phyloP scores from a whole-genome alignment of 1,139 yeast species.

The Zygosaccharomyces pseudobailii region DNA sequence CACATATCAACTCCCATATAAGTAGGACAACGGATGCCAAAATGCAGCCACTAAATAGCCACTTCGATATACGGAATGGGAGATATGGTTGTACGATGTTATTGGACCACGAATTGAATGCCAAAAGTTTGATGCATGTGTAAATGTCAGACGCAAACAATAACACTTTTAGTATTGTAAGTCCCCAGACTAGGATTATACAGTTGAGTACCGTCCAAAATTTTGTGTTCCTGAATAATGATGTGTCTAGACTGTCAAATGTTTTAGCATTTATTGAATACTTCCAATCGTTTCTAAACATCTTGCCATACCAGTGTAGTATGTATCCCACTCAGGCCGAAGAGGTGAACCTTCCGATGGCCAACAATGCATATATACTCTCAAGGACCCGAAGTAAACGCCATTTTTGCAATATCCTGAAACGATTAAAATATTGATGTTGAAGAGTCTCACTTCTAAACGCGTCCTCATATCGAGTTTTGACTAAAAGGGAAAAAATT shows the following conservation, averaged over 20 bases:
- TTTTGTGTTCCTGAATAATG: slow-evolving; percentile 50
- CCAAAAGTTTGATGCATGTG: slow-evolving; percentile 71
- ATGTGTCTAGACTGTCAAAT: slow-evolving; percentile 39
- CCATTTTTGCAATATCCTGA: neutral
- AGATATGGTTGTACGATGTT: slow-evolving; percentile 49
- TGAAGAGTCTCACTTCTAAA: neutral
- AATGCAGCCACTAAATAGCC: slow-evolving; percentile 84
- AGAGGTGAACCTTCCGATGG: too few relatives aligned
- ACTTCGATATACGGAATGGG: slow-evolving; percentile 61
- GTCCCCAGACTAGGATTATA: slow-evolving; percentile 43
- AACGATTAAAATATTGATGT: neutral
- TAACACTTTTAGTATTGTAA: slow-evolving; percentile 50
- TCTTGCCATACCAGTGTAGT: slow-evolving; percentile 3
- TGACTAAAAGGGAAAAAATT: neutral
- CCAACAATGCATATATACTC: neutral
- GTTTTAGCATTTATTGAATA: slow-evolving; percentile 28
- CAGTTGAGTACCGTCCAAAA: slow-evolving; percentile 53
- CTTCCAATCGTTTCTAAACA: slow-evolving; percentile 27
- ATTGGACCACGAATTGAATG: slow-evolving; percentile 70
- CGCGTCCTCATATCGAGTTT: slow-evolving; percentile 1
- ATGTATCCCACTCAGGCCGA: too few relatives aligned
- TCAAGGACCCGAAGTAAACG: neutral
- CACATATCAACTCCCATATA: slow-evolving; percentile 56
- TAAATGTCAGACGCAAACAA: slow-evolving; percentile 71
- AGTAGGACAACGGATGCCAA: slow-evolving; percentile 63